These are phyloP conservation scores for Blastocystis sp. DNA, from an alignment of 352 stramenopile species.

Conservation along the genomic window DNA sequence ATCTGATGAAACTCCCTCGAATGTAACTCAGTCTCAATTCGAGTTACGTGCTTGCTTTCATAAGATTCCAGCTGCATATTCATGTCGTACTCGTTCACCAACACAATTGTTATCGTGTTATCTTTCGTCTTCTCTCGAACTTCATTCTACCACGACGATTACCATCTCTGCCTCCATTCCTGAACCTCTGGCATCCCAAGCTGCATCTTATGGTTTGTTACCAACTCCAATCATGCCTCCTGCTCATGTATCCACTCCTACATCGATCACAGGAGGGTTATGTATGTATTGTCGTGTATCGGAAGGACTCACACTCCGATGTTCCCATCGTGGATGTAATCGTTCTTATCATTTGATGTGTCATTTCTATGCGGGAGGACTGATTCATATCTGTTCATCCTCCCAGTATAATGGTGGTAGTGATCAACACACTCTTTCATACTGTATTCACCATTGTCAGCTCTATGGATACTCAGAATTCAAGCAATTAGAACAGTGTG, in stretches of 20 bases:
- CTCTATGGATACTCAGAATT: background rate
- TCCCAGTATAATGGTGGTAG: background rate
- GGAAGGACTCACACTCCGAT: background rate
- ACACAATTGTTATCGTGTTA: background rate
- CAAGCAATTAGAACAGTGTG: background rate
- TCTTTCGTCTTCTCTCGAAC: background rate
- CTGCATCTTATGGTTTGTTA: no score
- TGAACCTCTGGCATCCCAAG: no score
- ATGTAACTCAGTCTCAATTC: background rate
- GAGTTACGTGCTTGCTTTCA: background rate
- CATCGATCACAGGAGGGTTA: background rate
- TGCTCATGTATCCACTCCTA: no score
- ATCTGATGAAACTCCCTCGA: background rate
- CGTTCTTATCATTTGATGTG: background rate
- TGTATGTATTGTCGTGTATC: conserved; percentile 47
- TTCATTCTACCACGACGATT: background rate
- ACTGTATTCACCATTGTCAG: background rate
- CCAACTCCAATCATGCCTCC: no score
- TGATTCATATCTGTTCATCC: background rate
- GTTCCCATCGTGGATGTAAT: background rate
- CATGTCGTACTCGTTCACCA: background rate
- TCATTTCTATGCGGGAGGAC: conserved; percentile 22
- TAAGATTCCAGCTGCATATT: background rate
- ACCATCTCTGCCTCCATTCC: no score
- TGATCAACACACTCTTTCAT: background rate